Base-by-base conservation (phyloP, 345 rosid species). In the Lepidium didymum region DNA sequence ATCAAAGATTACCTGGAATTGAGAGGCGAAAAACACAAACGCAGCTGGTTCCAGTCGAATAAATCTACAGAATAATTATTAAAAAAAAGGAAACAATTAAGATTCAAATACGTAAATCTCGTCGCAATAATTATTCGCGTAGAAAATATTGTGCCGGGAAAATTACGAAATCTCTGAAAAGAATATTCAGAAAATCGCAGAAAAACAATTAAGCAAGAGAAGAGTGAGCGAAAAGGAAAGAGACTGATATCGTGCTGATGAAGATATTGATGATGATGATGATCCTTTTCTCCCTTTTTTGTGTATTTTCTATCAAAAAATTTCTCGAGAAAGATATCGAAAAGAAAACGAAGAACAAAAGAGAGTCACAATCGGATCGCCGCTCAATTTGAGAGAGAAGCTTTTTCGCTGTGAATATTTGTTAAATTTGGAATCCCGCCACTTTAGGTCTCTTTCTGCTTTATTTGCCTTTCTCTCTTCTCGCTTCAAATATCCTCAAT, bases 281-380 rank as follows among this genome's bases (percentile, higher is more conserved):
- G 65, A 46, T 57, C 8, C 35, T 47, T 27, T 27, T 13, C 56
- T 51, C 2, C 9, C 57, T 64, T 73, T 75, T 58, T 49, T 31
- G 15, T 52, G 14, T 5, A 25, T 37, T 74, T 67, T 67, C 59
- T 52, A 45, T 67, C 69, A 13, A 54, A 27, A 67, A 44, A 4
- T 75, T 82, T 71, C 87, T 81, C 71, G 77, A 76, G 77, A 75
- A 59, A 65, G 15, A 21, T 51, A 60, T 52, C 4, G 63, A 60
- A 67, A 53, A 34, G 64, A 50, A 53, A 67, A 61, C 43, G 42
- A 50, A 49, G 40, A 29, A 72, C 67, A 57, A 54, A 63, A 62
- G 46, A 64, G 87, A 87, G 90, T 77, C 12, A 73, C 60, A 56
- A 62, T 79, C 87, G 92, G 92, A 82, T 80, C 83, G 86, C 95